A percentile compares a stretch with the other conserved stretches of the same genome.
These are phyloP conservation scores for Fusarium sp. DNA, from an alignment of 2,329 filamentous ascomycete species.

Conservation along the genomic window DNA sequence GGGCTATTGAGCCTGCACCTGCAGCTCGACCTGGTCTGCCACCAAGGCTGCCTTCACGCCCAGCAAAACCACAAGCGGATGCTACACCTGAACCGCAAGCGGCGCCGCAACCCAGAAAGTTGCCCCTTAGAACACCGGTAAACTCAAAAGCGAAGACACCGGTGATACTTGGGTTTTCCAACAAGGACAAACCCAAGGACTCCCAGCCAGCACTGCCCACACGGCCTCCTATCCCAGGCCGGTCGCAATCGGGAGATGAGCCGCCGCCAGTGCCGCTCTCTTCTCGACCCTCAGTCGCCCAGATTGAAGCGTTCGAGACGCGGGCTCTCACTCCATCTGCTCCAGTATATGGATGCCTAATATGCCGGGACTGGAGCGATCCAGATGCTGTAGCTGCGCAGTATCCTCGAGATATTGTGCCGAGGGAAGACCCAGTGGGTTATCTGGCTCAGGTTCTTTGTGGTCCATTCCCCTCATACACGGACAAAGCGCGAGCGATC, in stretches of 20 bases:
- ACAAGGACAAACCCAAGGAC: conserved; percentile 14
- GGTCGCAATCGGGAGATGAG: conserved; percentile 45
- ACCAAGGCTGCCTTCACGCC: conserved; percentile 63
- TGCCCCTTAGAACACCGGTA: conserved; percentile 28
- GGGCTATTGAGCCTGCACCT: conserved; percentile 45
- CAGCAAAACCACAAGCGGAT: conserved; percentile 46
- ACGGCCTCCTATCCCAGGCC: conserved; percentile 31
- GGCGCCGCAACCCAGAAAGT: conserved; percentile 21
- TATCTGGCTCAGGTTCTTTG: conserved; percentile 85
- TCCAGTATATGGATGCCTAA: conserved; percentile 67
- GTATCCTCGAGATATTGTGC: conserved; percentile 78
- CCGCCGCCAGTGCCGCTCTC: conserved; percentile 64
- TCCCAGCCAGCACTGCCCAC: conserved; percentile 22
- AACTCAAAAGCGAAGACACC: conserved; percentile 29
- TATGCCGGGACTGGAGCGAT: conserved; percentile 87
- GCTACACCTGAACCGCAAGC: conserved; percentile 15
- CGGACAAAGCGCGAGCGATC: conserved; percentile 91
- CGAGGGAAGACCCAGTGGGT: conserved; percentile 70
- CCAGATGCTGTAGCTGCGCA: conserved; percentile 82
- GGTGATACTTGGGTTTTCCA: conserved; percentile 30
- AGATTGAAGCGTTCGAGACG: conserved; percentile 58
- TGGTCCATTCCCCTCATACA: conserved; percentile 79
- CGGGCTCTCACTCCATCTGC: conserved; percentile 44
- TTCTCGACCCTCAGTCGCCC: conserved; percentile 62
- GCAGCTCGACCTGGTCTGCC: conserved; percentile 55